Percentiles rank a stretch among this genome's conserved stretches.
Evolutionary conservation across 2,329 filamentous ascomycete genomes (phyloP).

Genomic region (Pochonia chlamydosporia): DNA sequence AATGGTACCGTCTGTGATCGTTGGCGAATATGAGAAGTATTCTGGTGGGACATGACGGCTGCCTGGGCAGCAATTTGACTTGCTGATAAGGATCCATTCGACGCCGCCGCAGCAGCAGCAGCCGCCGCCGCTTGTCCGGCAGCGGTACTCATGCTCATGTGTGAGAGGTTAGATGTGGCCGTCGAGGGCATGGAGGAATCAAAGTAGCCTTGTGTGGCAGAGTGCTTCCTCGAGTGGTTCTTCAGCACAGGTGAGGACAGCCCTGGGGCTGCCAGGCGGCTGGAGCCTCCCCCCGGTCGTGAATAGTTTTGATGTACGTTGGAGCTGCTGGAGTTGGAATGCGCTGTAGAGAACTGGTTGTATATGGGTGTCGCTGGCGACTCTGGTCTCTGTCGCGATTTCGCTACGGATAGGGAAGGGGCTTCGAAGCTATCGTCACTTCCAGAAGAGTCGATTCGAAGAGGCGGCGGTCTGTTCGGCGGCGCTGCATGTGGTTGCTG

Average conservation of each 20-base stretch:
- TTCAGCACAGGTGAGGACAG: conserved; percentile 26
- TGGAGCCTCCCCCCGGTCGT: conserved; percentile 37
- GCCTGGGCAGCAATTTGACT: conserved; percentile 78
- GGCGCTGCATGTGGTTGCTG: conserved; percentile 18
- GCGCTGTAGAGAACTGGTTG: conserved; percentile 37
- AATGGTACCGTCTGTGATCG: conserved; percentile 69
- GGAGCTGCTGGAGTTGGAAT: conserved; percentile 40
- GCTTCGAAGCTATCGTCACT: conserved; percentile 18
- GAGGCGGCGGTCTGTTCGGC: conserved; percentile 27
- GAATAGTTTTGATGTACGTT: conserved; percentile 52
- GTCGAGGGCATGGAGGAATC: conserved; percentile 66
- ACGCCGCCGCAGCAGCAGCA: conserved; percentile 20
- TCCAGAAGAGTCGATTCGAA: conserved; percentile 24
- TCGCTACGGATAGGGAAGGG: conserved; percentile 37
- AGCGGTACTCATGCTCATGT: conserved; percentile 38
- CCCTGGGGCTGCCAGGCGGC: conserved; percentile 22
- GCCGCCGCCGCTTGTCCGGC: conserved; percentile 31
- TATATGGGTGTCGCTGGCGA: conserved; percentile 41
- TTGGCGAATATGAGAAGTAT: conserved; percentile 50
- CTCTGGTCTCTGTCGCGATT: conserved; percentile 34
- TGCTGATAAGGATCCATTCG: conserved; percentile 39
- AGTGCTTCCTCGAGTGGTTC: conserved; percentile 57
- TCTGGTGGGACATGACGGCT: conserved; percentile 62
- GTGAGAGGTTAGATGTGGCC: conserved; percentile 47
- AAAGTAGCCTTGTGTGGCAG: conserved; percentile 70